Percentiles rank a stretch among this genome's conserved stretches.
Conservation (phyloP, 1,284 basidiomycete species). For the Pyrrhoderma noxium region DNA sequence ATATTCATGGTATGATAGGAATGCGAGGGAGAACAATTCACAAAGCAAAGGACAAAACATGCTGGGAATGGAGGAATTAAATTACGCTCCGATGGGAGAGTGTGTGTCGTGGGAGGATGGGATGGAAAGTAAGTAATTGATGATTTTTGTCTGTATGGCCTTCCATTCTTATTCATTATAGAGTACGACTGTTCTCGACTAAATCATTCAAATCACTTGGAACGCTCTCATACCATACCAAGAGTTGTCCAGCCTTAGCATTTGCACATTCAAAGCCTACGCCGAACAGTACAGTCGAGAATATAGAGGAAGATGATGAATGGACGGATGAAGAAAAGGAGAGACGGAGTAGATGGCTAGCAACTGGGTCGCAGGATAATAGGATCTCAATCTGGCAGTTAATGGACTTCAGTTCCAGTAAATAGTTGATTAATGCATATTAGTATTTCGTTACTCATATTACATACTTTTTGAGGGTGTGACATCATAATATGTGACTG, state of each 20-base stretch:
- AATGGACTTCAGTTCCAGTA: conserved; percentile 48
- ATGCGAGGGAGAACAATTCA: conserved; percentile 7
- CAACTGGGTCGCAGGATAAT: conserved; percentile 66
- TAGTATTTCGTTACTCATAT: too few species aligned
- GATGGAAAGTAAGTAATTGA: conserved; percentile 64
- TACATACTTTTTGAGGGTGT: too few species aligned
- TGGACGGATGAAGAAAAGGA: conserved; percentile 44
- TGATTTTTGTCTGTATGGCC: not conserved
- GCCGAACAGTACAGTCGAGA: not conserved
- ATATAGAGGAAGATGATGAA: conserved; percentile 35
- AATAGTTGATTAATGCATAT: not conserved
- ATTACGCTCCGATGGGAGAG: conserved; percentile 66
- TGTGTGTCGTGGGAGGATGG: conserved; percentile 84
- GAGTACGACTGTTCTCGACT: conserved; percentile 73
- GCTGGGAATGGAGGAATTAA: conserved; percentile 70
- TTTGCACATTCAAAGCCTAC: conserved; percentile 42
- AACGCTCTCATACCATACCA: conserved; percentile 72
- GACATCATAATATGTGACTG: too few species aligned
- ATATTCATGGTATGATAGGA: not conserved
- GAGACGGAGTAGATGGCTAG: conserved; percentile 58
- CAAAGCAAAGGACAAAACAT: conserved; percentile 56
- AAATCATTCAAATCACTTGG: conserved; percentile 73
- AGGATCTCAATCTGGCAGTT: conserved; percentile 75
- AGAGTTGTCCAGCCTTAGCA: conserved; percentile 58
- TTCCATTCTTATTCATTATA: conserved; percentile 26